Conservation (phyloP, 2,329 filamentous ascomycete genomes). For the Alternaria gaisen region DNA sequence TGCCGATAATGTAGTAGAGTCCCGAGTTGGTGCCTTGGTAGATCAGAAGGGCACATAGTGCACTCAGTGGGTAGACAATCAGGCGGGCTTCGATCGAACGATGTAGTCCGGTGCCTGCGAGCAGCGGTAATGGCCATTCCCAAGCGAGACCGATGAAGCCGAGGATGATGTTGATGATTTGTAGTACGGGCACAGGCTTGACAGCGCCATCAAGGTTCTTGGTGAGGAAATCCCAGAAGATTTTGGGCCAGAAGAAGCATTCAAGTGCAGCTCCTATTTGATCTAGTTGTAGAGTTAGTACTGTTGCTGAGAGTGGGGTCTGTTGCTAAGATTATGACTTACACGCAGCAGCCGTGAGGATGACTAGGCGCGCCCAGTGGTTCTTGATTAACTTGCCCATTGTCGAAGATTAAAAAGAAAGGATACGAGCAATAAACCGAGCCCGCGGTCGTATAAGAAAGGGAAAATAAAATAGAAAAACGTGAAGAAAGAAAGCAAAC, state of each 20-base stretch:
- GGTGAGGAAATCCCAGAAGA: slow-evolving; percentile 97
- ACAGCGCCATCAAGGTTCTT: slow-evolving; percentile 87
- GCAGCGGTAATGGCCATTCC: slow-evolving; percentile 83
- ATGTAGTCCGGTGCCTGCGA: slow-evolving; percentile 82
- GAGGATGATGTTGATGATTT: slow-evolving; percentile 87
- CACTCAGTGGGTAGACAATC: slow-evolving; percentile 80
- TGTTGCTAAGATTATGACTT: slow-evolving; percentile 45
- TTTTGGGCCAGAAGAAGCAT: slow-evolving; percentile 97
- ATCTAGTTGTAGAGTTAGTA: slow-evolving; percentile 62
- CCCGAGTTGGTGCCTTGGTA: slow-evolving; percentile 95
- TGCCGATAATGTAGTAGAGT: slow-evolving; percentile 87
- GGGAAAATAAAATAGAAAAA: slow-evolving; percentile 17
- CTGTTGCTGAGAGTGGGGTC: not conserved
- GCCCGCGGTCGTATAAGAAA: slow-evolving; percentile 36
- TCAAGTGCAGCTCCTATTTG: slow-evolving; percentile 85
- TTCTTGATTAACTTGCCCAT: slow-evolving; percentile 99
- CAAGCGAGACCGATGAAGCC: slow-evolving; percentile 81
- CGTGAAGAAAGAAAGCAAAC: slow-evolving; percentile 14
- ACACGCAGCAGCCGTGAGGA: slow-evolving; percentile 84
- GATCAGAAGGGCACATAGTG: slow-evolving; percentile 76
- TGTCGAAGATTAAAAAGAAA: slow-evolving; percentile 37
- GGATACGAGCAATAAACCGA: slow-evolving; percentile 42
- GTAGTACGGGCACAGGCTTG: slow-evolving; percentile 85
- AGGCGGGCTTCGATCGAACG: slow-evolving; percentile 87
- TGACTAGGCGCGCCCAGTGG: slow-evolving; percentile 95